Evolutionary conservation across 108 stramenopile genomes (phyloP).

Genomic region (Skeletonema costatum): DNA sequence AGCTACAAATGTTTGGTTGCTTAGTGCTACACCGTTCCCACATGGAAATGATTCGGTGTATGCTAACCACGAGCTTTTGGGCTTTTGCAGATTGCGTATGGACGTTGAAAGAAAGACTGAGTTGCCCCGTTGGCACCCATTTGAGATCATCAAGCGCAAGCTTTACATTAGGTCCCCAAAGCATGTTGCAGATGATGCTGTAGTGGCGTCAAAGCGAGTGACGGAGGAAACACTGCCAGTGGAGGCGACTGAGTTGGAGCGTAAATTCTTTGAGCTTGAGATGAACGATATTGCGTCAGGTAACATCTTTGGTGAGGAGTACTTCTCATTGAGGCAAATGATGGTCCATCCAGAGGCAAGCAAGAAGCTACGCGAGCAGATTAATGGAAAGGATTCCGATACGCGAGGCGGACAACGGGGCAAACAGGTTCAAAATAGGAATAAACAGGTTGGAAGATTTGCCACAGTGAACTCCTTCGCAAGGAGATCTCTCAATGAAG

Average conservation of each 20-base stretch:
- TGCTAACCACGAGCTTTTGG: slow-evolving; percentile 34
- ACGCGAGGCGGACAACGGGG: slow-evolving; percentile 11
- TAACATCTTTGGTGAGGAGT: slow-evolving; percentile 6
- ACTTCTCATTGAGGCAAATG: slow-evolving; percentile 29
- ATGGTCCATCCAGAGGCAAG: slow-evolving; percentile 40
- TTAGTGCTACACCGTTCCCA: slow-evolving; percentile 27
- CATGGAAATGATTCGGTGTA: slow-evolving; percentile 30
- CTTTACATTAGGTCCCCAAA: slow-evolving; percentile 36
- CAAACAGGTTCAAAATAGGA: slow-evolving; percentile 9
- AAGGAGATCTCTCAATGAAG: slow-evolving; percentile 12
- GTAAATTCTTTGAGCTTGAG: slow-evolving; percentile 33
- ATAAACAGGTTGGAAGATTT: slow-evolving; percentile 20
- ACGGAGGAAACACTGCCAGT: slow-evolving; percentile 12
- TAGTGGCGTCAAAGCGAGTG: slow-evolving; percentile 24
- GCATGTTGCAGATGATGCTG: slow-evolving; percentile 38
- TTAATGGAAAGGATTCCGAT: slow-evolving; percentile 20
- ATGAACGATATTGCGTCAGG: slow-evolving; percentile 10
- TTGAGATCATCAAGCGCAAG: slow-evolving; percentile 41
- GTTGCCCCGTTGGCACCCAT: slow-evolving; percentile 24
- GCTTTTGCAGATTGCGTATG: slow-evolving; percentile 33
- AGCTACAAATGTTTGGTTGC: slow-evolving; percentile 33
- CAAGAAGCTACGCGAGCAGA: slow-evolving; percentile 33
- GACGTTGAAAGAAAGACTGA: slow-evolving; percentile 25
- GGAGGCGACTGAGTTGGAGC: slow-evolving; percentile 26
- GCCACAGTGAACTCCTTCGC: slow-evolving; percentile 39